These are phyloP conservation scores for Aspergillus quadrilineatus DNA, from an alignment of 2,329 filamentous ascomycete genomes.

Conservation along the genomic window DNA sequence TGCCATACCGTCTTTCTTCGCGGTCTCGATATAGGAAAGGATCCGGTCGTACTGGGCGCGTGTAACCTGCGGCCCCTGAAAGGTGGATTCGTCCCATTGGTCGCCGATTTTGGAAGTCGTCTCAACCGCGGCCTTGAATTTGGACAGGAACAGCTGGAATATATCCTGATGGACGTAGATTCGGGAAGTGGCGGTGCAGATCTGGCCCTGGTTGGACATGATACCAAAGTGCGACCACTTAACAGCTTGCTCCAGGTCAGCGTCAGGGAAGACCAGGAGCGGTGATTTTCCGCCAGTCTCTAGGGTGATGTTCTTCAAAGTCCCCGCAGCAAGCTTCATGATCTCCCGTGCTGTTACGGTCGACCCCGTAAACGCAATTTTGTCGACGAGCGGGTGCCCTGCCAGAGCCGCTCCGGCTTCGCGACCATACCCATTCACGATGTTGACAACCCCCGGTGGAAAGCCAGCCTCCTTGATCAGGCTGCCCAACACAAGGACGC, in stretches of 20 bases:
- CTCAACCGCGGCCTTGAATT: constrained; percentile 61
- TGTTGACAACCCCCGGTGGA: neutral
- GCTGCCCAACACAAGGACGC: neutral
- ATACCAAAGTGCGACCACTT: constrained; percentile 39
- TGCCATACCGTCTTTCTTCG: constrained; percentile 64
- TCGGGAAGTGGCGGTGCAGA: constrained; percentile 73
- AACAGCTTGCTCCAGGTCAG: constrained; percentile 46
- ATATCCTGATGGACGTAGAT: constrained; percentile 79
- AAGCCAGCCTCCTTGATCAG: neutral
- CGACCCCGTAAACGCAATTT: neutral
- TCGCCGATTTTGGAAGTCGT: constrained; percentile 75
- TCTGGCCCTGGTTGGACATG: constrained; percentile 60
- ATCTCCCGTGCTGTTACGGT: neutral
- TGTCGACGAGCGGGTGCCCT: neutral
- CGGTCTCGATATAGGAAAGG: constrained; percentile 71
- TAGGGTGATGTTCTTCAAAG: neutral
- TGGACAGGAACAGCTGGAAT: constrained; percentile 81
- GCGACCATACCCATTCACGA: neutral
- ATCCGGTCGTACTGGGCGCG: constrained; percentile 85
- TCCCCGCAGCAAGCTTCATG: neutral
- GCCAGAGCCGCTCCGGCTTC: neutral
- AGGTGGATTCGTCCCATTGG: constrained; percentile 74
- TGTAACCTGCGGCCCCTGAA: constrained; percentile 85
- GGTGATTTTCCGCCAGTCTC: neutral
- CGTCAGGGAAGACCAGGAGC: constrained; percentile 47